Conservation (phyloP, 352 stramenopile genomes). For the Phytopythium ostracodes region DNA sequence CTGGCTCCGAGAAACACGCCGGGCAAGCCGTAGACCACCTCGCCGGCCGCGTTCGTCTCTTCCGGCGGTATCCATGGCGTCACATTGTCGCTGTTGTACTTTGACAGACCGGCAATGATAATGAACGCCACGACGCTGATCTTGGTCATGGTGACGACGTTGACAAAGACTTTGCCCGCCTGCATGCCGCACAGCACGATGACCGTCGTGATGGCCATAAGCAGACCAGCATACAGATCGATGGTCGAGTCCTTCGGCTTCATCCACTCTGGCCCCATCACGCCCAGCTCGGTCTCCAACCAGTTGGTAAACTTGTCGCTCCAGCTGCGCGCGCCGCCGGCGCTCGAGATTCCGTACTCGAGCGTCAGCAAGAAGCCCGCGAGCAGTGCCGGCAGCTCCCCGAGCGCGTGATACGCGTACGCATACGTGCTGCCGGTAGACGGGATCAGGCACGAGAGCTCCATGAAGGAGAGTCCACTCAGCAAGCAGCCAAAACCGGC, state of each 20-base stretch:
- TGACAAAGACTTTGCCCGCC: constrained; percentile 85
- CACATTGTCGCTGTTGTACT: constrained; percentile 84
- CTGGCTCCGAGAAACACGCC: constrained; percentile 88
- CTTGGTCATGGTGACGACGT: constrained; percentile 89
- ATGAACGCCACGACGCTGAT: constrained; percentile 92
- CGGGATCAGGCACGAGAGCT: constrained; percentile 86
- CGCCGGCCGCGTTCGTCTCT: constrained; percentile 21
- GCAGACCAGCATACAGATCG: constrained; percentile 71
- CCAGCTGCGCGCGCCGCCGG: constrained; percentile 90
- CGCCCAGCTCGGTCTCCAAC: constrained; percentile 50
- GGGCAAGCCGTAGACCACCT: constrained; percentile 55
- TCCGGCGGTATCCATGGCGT: constrained; percentile 74
- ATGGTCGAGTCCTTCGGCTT: constrained; percentile 55
- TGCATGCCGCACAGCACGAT: constrained; percentile 85
- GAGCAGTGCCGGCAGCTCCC: constrained; percentile 90
- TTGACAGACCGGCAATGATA: constrained; percentile 79
- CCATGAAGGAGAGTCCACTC: constrained; percentile 89
- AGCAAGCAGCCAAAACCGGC: constrained; percentile 74
- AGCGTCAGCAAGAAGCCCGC: constrained; percentile 88
- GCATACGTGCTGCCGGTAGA: constrained; percentile 90
- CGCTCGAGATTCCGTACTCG: constrained; percentile 91
- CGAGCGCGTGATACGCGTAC: constrained; percentile 92
- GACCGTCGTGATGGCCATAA: constrained; percentile 62
- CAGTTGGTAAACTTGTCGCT: constrained; percentile 92
- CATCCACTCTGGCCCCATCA: constrained; percentile 53